A percentile compares a stretch with the other conserved stretches of the same genome.
phyloP scores from a whole-genome alignment of 1,284 basidiomycete species.

The Moesziomyces parantarcticus region DNA sequence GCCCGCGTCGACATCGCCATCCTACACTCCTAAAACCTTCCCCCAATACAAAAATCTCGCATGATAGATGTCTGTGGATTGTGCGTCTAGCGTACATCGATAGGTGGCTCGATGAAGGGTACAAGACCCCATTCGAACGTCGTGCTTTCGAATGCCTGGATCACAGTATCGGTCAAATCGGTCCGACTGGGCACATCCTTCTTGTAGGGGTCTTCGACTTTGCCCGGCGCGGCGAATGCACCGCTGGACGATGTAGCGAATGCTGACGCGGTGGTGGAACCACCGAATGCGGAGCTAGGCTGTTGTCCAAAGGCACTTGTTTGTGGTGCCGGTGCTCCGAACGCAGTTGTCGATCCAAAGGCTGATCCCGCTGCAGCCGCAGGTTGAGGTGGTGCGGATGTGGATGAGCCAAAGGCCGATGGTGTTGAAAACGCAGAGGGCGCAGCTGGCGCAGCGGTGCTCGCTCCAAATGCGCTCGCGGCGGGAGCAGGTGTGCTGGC shows the following conservation, averaged over 20 bases:
- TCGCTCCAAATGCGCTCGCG: conserved; percentile 15
- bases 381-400: conserved; percentile 6
- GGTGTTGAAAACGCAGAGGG: conserved; percentile 13
- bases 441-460: not conserved
- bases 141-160: conserved; percentile 21
- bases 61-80: too few relatives aligned
- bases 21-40: conserved; percentile 2
- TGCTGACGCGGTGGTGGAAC: conserved; percentile 3
- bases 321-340: conserved; percentile 18
- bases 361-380: conserved; percentile 9
- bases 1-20: conserved; percentile 41
- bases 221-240: conserved; percentile 2
- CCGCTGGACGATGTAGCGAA: conserved; percentile 12
- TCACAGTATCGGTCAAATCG: conserved; percentile 29
- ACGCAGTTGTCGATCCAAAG: conserved; percentile 17
- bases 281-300: conserved; percentile 12
- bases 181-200: conserved; percentile 13
- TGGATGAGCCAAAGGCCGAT: conserved; percentile 11
- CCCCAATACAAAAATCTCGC: too few relatives aligned
- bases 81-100: conserved; percentile 40
- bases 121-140: conserved; percentile 35
- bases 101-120: conserved; percentile 40
- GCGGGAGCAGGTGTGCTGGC: not conserved
- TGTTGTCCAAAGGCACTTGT: conserved; percentile 1
- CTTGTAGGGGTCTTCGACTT: conserved; percentile 24